Evolutionary conservation across 371 early-diverging fungal species (phyloP), one percentile per base, ranked within the genome.

Genomic region (Mortierella sp.): DNA sequence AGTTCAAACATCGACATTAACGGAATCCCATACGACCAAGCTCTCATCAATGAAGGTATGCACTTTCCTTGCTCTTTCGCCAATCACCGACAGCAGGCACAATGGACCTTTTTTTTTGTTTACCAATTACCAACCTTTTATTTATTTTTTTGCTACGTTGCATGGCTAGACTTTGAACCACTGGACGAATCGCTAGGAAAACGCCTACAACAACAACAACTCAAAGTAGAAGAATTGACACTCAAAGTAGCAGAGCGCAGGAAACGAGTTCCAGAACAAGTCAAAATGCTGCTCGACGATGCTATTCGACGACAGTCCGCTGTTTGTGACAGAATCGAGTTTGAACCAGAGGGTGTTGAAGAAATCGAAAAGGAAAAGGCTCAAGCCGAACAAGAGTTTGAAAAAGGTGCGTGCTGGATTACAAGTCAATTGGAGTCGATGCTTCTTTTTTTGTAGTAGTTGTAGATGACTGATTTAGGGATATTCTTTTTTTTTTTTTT

Each of bases 241-340:
- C 64, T 83, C 51, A 49, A 70, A 26, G 83, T 83, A 0, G 77
- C 83, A 45, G 83, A 83, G 54, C 77, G 83, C 22, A 83, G 83
- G 77, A 83, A 83, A 45, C 77, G 83, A 16, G 83, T 83, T 0
- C 83, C 83, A 0, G 83, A 83, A 40, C 83, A 83, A 57, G 83
- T 83, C 70, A 83, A 83, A 35, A 83, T 83, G 83, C 43, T 83
- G 45, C 62, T 83, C 32, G 83, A 83, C 32, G 83, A 83, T 62
- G 83, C 77, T 16, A 70, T 83, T 39, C 62, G 62, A 12, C 66
- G 83, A 12, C 77, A 83, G 49, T 72, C 83, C 14, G 73, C 83
- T 28, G 35, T 77, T 4, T 70, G 71, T 5, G 77, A 83, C 62
- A 72, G 77, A 28, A 39, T 83, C 28, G 83, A 83, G 20, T 83